Base-by-base conservation (phyloP, 306 rosid genomes). In the Heteromeles arbutifolia region DNA sequence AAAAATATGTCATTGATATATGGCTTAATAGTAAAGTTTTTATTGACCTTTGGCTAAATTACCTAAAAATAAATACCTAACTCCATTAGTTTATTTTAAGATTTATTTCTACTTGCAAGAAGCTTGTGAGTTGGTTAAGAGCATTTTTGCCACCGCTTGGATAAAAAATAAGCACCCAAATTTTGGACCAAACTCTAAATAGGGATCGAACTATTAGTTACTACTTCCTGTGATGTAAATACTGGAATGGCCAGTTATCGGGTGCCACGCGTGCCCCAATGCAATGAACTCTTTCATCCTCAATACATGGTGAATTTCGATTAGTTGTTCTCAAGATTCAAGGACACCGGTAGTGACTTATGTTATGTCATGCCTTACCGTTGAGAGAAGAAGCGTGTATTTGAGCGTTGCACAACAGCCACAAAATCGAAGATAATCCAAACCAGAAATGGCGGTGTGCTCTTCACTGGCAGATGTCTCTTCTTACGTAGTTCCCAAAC, bases 371-470 rank as follows among this genome's bases (percentile, higher is more conserved):
- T 56, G 22, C 15, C 57, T 1, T 12, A 56, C 65, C n/a, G 18
- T 41, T 25, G 5, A 4, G 37, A 19, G 22, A 57, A 9, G 1
- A 59, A 61, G 45, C 63, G 69, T 6, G 22, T 25, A 25, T 25
- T 25, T 25, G 26, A 25, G 26, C 26, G 78, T 29, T 24, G 4
- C 45, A 25, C 79, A 86, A 71, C 50, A n/a, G 80, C 80, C 71
- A 72, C 71, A 72, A 34, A 53, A 67, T 17, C 14, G 39, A 66
- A 67, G 83, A 73, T 62, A 81, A 65, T 67, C 73, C 58, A 15
- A 65, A 69, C 75, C 58, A 15, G 28, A 77, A 62, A 87, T 89
- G 98, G 96, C 98, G 48, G 79, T 79, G 14, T 69, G 79, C 78
- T 93, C 89, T 58, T 79, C 82, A 67, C 83, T n/a, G n/a, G n/a